phyloP scores from a whole-genome alignment of 805 yeast species.

The Saccharomycopsis sp. region DNA sequence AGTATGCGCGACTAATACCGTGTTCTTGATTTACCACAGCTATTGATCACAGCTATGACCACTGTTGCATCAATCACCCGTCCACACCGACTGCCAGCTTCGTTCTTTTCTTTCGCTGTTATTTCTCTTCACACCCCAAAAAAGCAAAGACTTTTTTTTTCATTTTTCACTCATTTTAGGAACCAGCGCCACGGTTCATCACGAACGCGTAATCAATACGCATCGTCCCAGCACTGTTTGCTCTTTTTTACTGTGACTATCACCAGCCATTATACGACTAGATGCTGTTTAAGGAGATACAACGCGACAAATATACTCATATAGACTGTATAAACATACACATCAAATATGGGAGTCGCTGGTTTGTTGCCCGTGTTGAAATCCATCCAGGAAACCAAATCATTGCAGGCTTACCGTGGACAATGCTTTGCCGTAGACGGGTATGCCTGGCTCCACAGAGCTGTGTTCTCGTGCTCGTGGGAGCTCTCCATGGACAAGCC shows the following conservation, averaged over 20 bases:
- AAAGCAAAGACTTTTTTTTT: too few species aligned
- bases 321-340: background rate
- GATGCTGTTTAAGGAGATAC: too few species aligned
- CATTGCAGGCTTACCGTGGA: conserved; percentile 60
- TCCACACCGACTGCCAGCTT: background rate
- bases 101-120: background rate
- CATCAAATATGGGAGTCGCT: conserved; percentile 61
- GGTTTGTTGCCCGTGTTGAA: conserved; percentile 78
- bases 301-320: too few species aligned
- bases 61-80: background rate
- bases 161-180: too few species aligned
- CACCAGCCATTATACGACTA: too few species aligned
- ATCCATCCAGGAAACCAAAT: conserved; percentile 56
- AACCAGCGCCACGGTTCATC: background rate
- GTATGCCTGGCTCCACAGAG: conserved; percentile 93
- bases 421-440: conserved; percentile 87
- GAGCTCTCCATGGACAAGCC: conserved; percentile 69
- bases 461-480: conserved; percentile 73
- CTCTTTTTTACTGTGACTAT: too few species aligned
- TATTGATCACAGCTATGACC: too few species aligned
- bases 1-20: too few species aligned
- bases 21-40: too few species aligned
- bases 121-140: too few species aligned
- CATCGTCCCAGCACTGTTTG: too few species aligned
- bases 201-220: background rate